phyloP scores from a whole-genome alignment of 352 stramenopile species.

The Phytophthora constricta region DNA sequence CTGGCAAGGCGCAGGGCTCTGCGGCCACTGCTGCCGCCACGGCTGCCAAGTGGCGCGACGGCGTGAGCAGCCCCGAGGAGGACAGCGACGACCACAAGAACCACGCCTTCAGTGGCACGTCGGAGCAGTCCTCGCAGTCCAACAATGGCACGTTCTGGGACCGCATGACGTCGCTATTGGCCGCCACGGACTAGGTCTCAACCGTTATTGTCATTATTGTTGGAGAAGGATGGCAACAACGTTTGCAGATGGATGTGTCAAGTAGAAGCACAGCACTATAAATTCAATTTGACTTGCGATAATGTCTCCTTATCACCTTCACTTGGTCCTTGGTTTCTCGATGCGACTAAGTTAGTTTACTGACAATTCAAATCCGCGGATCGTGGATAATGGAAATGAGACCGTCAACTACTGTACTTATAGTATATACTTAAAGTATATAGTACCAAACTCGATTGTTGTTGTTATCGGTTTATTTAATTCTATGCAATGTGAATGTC shows the following conservation, averaged over 20 bases:
- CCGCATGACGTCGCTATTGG: conserved; percentile 51
- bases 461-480: too few relatives aligned
- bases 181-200: conserved; percentile 9
- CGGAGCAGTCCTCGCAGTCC: conserved; percentile 45
- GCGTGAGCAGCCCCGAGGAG: conserved; percentile 27
- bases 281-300: too few relatives aligned
- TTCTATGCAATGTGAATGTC: too few relatives aligned
- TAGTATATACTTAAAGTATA: too few relatives aligned
- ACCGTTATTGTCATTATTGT: neutral
- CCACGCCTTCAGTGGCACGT: conserved; percentile 32
- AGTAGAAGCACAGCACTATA: conserved; percentile 10
- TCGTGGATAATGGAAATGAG: conserved; percentile 10
- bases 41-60: conserved; percentile 43
- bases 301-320: neutral
- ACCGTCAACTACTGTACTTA: too few relatives aligned
- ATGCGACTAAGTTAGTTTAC: neutral
- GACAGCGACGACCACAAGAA: conserved; percentile 19
- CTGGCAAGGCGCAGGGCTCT: conserved; percentile 5
- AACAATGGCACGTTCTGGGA: conserved; percentile 55
- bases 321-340: neutral
- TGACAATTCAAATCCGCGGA: too few relatives aligned
- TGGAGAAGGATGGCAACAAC: conserved; percentile 6
- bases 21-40: conserved; percentile 21
- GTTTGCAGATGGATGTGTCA: conserved; percentile 13
- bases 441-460: too few relatives aligned